Conservation (phyloP, 768 basidiomycete genomes). For the Suillus paluster region DNA sequence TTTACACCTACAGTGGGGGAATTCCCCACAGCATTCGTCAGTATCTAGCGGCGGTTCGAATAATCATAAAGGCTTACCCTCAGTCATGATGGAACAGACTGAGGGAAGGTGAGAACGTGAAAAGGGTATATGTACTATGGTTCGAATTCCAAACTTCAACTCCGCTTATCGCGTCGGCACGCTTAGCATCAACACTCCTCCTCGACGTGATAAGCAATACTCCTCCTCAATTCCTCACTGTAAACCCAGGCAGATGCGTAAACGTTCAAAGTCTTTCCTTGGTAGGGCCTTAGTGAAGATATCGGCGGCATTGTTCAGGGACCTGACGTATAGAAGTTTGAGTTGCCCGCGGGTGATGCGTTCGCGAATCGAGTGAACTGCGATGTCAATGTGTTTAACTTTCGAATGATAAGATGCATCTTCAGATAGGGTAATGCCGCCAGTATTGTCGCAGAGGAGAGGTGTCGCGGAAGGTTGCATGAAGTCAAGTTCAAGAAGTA, state of each 20-base stretch:
- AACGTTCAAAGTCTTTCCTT: conserved; percentile 16
- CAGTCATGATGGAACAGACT: no score
- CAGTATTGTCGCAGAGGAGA: conserved; percentile 42
- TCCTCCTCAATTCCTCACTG: conserved; percentile 18
- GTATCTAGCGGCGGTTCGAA: no score
- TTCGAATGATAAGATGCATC: conserved; percentile 41
- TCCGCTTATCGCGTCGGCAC: no score
- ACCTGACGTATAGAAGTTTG: conserved; percentile 32
- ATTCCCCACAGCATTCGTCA: no score
- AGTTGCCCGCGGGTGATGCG: conserved; percentile 28
- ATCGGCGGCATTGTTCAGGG: conserved; percentile 42
- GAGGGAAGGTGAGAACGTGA: no score
- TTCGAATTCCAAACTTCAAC: no score
- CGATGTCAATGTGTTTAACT: conserved; percentile 49
- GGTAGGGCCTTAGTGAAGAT: conserved; percentile 45
- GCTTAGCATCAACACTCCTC: conserved; percentile 1
- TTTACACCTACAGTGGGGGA: no score
- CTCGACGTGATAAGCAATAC: not conserved
- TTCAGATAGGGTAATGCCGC: conserved; percentile 37
- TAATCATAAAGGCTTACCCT: no score
- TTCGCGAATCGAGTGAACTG: conserved; percentile 45
- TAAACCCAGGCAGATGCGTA: conserved; percentile 25
- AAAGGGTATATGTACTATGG: no score
- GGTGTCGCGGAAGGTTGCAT: conserved; percentile 8
- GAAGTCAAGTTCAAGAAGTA: conserved; percentile 22